Conservation (phyloP, 768 basidiomycete genomes). For the Phylloporus sp. region DNA sequence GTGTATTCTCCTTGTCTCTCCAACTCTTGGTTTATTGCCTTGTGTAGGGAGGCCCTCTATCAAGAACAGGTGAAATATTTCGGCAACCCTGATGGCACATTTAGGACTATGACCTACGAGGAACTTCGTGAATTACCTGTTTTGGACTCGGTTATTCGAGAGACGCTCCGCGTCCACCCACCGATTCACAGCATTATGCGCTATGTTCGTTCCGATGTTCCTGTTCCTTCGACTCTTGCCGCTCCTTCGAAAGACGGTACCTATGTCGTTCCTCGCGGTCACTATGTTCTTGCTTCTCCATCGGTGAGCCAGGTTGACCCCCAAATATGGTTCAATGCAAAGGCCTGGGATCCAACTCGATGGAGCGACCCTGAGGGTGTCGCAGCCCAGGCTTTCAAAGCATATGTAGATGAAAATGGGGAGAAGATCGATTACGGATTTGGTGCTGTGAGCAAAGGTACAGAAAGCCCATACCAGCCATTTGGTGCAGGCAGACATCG, state of each 20-base stretch:
- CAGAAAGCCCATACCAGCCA: conserved; percentile 93
- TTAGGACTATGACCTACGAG: conserved; percentile 81
- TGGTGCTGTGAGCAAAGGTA: conserved; percentile 93
- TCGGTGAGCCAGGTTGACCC: conserved; percentile 88
- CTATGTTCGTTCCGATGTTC: conserved; percentile 80
- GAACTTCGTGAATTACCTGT: conserved; percentile 79
- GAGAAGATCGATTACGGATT: conserved; percentile 97
- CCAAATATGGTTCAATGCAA: conserved; percentile 68
- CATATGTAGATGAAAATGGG: conserved; percentile 69
- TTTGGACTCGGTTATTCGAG: conserved; percentile 86
- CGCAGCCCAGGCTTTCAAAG: conserved; percentile 71
- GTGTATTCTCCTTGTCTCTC: conserved; percentile 24
- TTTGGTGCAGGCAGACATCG: conserved; percentile 96
- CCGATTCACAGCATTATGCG: conserved; percentile 97
- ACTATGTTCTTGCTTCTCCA: conserved; percentile 87
- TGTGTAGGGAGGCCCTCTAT: conserved; percentile 73
- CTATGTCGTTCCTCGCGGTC: conserved; percentile 86
- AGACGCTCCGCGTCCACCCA: conserved; percentile 90
- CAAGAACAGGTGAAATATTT: conserved; percentile 86
- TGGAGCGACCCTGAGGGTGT: conserved; percentile 87
- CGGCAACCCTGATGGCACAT: conserved; percentile 71
- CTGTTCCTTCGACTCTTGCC: conserved; percentile 75
- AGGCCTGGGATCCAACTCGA: conserved; percentile 72
- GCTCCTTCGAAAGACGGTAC: conserved; percentile 68
- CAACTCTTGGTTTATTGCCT: neutral